Base-by-base conservation (phyloP, 768 basidiomycete genomes). In the Boletus pseudopeckii region DNA sequence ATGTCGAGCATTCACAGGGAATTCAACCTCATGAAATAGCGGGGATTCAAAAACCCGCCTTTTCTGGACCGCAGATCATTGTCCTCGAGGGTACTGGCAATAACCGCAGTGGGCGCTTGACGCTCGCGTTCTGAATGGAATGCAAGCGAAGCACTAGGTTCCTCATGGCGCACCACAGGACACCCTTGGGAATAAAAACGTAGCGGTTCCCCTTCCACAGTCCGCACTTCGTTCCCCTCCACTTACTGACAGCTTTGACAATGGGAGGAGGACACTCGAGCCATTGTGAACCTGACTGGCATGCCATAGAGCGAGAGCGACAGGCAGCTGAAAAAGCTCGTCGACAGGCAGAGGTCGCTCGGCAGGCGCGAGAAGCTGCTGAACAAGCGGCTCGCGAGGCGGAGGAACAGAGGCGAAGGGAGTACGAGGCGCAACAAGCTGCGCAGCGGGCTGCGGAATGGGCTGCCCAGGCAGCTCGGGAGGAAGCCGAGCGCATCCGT, bases 261-360 rank as follows among this genome's bases (percentile, higher is more conserved):
- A 70, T 70, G 66, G 68, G 68, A 13, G 66, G 61, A 18, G 55
- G 56, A 10, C 59, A 64, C n/a, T 68, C 68, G 10, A 61, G 38
- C 22, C 61, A 68, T 28, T 50, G 43, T 4, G 63, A 64, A 45
- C 67, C 59, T 1, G 54, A 62, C 10, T 66, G 68, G 59, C 50
- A 30, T 8, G 61, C 64, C 28, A 68, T 64, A 17, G 64, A 64
- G 13, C 62, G 22, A 37, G 22, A 55, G 33, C 60, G 55, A 48
- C 53, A 26, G 3, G 57, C 46, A 28, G 62, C 56, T 0, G 68
- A 70, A 50, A 48, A 37, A 53, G 57, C 58, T 7, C 64, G 57
- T 47, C 55, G 33, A 18, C n/a, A 32, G n/a, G 66, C 64, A 28
- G 66, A 68, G 20, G 56, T 41, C 24, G 66, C 62, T 14, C 60